phyloP scores from a whole-genome alignment of 305 asterid species.

The Rubia tinctorum region DNA sequence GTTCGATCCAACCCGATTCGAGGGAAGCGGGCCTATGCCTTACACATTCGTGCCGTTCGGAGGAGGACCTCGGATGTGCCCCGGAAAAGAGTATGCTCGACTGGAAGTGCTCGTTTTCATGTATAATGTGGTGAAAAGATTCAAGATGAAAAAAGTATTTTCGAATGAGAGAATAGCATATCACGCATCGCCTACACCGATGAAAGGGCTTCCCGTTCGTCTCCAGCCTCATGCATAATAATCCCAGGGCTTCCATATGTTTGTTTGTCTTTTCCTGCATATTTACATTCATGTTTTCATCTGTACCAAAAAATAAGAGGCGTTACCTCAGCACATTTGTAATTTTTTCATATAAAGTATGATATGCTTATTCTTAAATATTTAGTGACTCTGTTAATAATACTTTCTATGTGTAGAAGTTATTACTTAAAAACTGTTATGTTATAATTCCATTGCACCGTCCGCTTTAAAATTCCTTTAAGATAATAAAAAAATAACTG shows the following conservation, averaged over 20 bases:
- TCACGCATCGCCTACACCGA: neutral
- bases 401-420: no score
- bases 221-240: neutral
- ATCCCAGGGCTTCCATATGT: neutral
- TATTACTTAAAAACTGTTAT: no score
- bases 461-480: no score
- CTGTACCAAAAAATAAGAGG: neutral
- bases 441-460: no score
- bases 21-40: neutral
- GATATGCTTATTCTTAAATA: neutral
- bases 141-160: neutral
- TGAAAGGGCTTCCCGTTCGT: neutral
- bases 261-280: neutral
- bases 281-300: neutral
- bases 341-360: neutral
- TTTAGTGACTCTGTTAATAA: no score
- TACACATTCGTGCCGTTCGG: neutral
- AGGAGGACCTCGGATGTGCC: neutral
- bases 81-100: neutral
- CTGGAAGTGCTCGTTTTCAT: neutral
- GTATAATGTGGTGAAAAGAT: neutral
- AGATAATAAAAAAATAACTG: no score
- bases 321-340: neutral
- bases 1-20: neutral
- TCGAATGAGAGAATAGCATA: neutral